Percentiles rank a stretch among this genome's conserved stretches.
These are phyloP conservation scores for Leucoagaricus sp. DNA, from an alignment of 1,284 basidiomycete species.

Conservation along the genomic window DNA sequence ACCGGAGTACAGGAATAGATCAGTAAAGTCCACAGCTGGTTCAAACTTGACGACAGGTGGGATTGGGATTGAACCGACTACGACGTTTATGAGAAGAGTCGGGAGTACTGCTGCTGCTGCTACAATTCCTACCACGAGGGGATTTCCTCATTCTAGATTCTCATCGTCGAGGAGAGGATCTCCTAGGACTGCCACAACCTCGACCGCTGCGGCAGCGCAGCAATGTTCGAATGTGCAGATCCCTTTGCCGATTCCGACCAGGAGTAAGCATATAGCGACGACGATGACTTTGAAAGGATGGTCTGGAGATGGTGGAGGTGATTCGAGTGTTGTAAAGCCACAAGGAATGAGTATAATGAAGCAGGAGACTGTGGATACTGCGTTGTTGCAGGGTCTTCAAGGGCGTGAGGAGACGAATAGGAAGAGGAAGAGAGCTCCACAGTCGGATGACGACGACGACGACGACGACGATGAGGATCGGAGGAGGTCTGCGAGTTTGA, in stretches of 20 bases:
- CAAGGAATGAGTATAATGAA: neutral
- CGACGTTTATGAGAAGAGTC: too few species aligned
- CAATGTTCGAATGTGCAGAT: neutral
- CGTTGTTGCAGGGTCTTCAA: too few species aligned
- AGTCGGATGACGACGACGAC: neutral
- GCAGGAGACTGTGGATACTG: neutral
- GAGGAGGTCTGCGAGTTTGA: neutral
- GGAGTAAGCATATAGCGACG: conserved; percentile 4
- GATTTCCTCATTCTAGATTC: too few species aligned
- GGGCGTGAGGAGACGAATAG: neutral
- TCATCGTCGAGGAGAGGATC: too few species aligned
- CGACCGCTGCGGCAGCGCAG: too few species aligned
- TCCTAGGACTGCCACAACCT: too few species aligned
- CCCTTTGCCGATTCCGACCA: conserved; percentile 11
- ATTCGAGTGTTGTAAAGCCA: neutral
- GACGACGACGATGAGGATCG: neutral
- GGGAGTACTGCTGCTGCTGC: too few species aligned
- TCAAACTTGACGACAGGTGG: too few species aligned
- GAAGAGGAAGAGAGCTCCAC: conserved; percentile 8
- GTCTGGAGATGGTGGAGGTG: neutral
- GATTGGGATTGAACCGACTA: too few species aligned
- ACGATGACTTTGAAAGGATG: conserved; percentile 8
- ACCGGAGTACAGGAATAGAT: too few species aligned
- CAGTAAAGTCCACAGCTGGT: too few species aligned
- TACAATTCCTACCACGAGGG: too few species aligned